A percentile compares a stretch with the other conserved stretches of the same genome.
phyloP scores from a whole-genome alignment of 2,329 filamentous ascomycete genomes.

The Lanzia echinophila region DNA sequence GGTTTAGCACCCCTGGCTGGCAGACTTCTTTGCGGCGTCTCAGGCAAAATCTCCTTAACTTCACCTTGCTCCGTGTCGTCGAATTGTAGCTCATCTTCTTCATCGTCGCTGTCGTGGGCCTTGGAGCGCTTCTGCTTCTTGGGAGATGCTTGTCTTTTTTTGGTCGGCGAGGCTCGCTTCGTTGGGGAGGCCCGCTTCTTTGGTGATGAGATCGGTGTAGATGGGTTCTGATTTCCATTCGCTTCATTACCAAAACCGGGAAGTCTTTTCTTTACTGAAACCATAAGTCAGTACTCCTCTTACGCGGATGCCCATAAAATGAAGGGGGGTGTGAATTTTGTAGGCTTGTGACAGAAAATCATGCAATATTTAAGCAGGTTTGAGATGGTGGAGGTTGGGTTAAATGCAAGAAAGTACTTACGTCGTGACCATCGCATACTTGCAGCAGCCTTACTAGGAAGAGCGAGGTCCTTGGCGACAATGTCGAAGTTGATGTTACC shows the following conservation, averaged over 20 bases:
- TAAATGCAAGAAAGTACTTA: neutral
- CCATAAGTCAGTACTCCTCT: no score
- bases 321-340: no score
- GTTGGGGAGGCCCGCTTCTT: conserved; percentile 2
- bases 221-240: no score
- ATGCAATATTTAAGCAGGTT: neutral
- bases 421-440: neutral
- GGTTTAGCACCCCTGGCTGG: neutral
- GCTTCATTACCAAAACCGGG: no score
- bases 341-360: no score
- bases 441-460: neutral
- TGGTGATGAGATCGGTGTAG: neutral
- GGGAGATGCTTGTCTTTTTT: neutral
- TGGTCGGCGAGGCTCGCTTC: conserved; percentile 2
- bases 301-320: no score
- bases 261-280: no score
- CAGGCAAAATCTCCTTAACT: neutral
- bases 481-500: neutral
- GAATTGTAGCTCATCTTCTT: neutral
- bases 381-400: neutral
- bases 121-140: conserved; percentile 4
- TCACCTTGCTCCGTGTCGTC: neutral
- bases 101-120: neutral
- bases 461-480: neutral
- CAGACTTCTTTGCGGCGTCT: conserved; percentile 1